Percentiles rank a stretch among this genome's conserved stretches.
phyloP scores from a whole-genome alignment of 2,329 filamentous ascomycete species.

The Phaeosphaeria sp. region DNA sequence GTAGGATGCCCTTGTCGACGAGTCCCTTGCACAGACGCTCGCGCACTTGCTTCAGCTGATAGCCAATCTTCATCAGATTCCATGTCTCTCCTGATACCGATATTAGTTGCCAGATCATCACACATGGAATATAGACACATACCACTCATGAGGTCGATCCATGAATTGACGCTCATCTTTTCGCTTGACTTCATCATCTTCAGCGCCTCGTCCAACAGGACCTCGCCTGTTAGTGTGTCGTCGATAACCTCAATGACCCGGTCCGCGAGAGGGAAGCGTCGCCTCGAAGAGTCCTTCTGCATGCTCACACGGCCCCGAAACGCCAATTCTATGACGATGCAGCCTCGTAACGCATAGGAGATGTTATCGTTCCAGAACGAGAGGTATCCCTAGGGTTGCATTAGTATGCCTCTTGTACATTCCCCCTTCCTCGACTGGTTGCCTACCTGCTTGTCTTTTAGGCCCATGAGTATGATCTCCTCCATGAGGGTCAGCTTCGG shows the following conservation, averaged over 20 bases:
- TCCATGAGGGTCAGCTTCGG: conserved; percentile 99
- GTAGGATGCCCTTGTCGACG: conserved; percentile 97
- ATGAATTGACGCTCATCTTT: conserved; percentile 99
- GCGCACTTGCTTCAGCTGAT: conserved; percentile 98
- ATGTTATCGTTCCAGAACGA: conserved; percentile 99
- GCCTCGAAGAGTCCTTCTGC: conserved; percentile 92
- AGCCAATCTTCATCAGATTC: conserved; percentile 99
- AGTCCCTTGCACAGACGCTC: conserved; percentile 96
- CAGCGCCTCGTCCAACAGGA: conserved; percentile 93
- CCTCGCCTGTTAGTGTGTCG: conserved; percentile 94
- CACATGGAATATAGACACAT: conserved; percentile 40
- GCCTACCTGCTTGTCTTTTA: conserved; percentile 97
- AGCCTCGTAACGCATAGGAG: conserved; percentile 94
- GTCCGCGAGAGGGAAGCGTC: conserved; percentile 91
- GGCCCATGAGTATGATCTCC: conserved; percentile 89
- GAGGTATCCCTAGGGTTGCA: conserved; percentile 77
- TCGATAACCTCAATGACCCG: conserved; percentile 96
- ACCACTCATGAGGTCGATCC: conserved; percentile 99
- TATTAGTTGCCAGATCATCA: conserved; percentile 24
- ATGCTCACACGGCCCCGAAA: conserved; percentile 97
- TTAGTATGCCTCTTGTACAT: conserved; percentile 24
- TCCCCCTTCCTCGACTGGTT: conserved; percentile 8
- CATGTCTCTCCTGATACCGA: conserved; percentile 83
- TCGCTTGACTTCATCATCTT: conserved; percentile 99
- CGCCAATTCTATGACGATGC: conserved; percentile 96